A percentile compares a stretch with the other conserved stretches of the same genome.
phyloP scores from a whole-genome alignment of 2,329 filamentous ascomycete genomes.

The Fusarium sp. region DNA sequence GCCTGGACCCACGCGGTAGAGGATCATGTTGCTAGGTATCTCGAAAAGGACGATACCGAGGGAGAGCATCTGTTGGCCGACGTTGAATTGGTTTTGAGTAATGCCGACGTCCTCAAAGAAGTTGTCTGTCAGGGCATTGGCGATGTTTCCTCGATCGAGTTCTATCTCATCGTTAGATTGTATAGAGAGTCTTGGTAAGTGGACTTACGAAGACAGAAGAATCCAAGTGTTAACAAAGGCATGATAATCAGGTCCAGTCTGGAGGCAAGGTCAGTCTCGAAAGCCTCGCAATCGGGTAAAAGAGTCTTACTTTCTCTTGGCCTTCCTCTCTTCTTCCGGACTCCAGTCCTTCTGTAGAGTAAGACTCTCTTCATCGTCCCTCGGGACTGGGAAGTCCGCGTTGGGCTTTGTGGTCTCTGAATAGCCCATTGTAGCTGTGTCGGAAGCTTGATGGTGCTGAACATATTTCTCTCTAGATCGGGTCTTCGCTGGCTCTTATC shows the following conservation, averaged over 20 bases:
- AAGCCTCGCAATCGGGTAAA: rapidly evolving
- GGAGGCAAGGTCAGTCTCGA: not conserved
- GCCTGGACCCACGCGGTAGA: slow-evolving; percentile 56
- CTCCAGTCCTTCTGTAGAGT: slow-evolving; percentile 50
- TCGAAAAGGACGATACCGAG: slow-evolving; percentile 62
- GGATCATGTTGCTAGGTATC: slow-evolving; percentile 53
- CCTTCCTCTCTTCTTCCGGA: slow-evolving; percentile 51
- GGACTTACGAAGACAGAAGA: slow-evolving; percentile 56
- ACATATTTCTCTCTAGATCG: not conserved
- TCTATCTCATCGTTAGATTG: slow-evolving; percentile 39
- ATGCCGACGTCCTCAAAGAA: slow-evolving; percentile 63
- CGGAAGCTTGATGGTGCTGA: not conserved
- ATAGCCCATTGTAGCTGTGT: slow-evolving; percentile 30
- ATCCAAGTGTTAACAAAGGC: slow-evolving; percentile 56
- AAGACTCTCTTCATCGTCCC: slow-evolving; percentile 50
- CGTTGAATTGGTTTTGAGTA: slow-evolving; percentile 63
- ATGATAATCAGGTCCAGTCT: slow-evolving; percentile 57
- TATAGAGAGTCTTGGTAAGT: not conserved
- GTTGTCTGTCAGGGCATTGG: slow-evolving; percentile 61
- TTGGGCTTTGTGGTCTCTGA: slow-evolving; percentile 23
- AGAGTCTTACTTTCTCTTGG: slow-evolving; percentile 54
- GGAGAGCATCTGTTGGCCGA: slow-evolving; percentile 63
- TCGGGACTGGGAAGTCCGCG: slow-evolving; percentile 22
- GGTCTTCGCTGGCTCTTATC: slow-evolving; percentile 19
- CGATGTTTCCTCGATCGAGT: slow-evolving; percentile 57